Base-by-base conservation (phyloP, 2,329 filamentous ascomycete genomes). In the Colletotrichum sp. region DNA sequence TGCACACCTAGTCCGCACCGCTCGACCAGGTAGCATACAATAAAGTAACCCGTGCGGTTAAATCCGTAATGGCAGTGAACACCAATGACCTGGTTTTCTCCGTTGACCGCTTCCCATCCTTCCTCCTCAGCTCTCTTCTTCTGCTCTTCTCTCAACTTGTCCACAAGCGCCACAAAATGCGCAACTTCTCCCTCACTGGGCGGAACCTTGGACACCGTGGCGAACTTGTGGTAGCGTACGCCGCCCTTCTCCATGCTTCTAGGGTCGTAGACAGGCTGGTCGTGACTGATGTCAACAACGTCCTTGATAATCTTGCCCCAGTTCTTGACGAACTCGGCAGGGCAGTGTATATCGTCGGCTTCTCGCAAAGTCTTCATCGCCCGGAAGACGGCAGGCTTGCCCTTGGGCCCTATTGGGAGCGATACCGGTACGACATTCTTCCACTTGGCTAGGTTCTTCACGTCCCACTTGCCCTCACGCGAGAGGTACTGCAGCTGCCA, bases 11-110 rank as follows among this genome's bases (percentile, higher is more conserved):
- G 96, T 1, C 91, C 93, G 79, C 94, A 91, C 63, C 92, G 89
- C 86, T 98, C 96, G 16, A 98, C 93, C n/a, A 99, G 87, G 82
- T 98, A 99, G 81, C 93, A 95, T 36, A 95, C 94, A 67, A 99
- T 92, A 82, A 98, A 94, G 83, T 96, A 98, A 1, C 96, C 96
- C 0, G 96, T 98, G 26, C 96, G 91, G 83, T 99, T 98, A 86
- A 98, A 98, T 0, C 96, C 96, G 80, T 98, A 98, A 81, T 99
- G 96, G 81, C 96, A 99, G 83, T 99, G 96, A 0, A 98, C 95
- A 4, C 94, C 96, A 67, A 98, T 91, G 64, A 93, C 86, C 24
- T 85, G 83, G n/a, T 80, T 82, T 57, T 81, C 75, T 9, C 80
- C 80, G 1, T 86, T 85, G 2, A 86, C 80, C 7, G 85, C 82